Evolutionary conservation across 2,329 filamentous ascomycete species (phyloP).

Genomic region (Pseudogymnoascus sp.): DNA sequence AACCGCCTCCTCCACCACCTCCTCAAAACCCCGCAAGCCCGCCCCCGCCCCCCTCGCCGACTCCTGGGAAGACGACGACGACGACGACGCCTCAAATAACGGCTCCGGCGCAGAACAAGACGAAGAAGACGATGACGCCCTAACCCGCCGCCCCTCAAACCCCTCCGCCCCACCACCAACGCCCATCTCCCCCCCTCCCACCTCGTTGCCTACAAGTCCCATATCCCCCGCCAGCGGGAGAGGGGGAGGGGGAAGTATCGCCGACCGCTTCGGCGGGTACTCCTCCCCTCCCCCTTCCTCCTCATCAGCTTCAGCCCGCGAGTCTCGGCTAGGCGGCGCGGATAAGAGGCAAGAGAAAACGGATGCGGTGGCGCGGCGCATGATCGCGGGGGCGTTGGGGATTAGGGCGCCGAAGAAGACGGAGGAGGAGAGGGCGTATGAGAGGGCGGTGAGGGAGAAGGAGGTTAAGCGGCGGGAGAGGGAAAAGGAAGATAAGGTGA

Average conservation of each 20-base stretch:
- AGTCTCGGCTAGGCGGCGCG: constrained; percentile 16
- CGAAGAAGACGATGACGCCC: background rate
- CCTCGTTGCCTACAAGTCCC: constrained; percentile 20
- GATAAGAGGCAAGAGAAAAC: constrained; percentile 72
- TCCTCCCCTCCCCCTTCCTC: constrained; percentile 5
- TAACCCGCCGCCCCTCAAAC: constrained; percentile 21
- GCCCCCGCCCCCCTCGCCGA: constrained; percentile 38
- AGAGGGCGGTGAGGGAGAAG: constrained; percentile 72
- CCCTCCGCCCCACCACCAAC: constrained; percentile 57
- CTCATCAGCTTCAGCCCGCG: constrained; percentile 10
- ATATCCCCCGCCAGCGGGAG: background rate
- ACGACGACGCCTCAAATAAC: constrained; percentile 31
- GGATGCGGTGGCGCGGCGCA: constrained; percentile 76
- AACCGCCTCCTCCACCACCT: background rate
- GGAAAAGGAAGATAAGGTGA: constrained; percentile 56
- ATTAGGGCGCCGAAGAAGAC: constrained; percentile 73
- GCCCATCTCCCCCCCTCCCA: constrained; percentile 47
- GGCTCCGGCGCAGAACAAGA: constrained; percentile 22
- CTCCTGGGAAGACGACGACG: constrained; percentile 69
- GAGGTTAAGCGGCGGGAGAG: constrained; percentile 70
- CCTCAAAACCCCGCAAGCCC: background rate
- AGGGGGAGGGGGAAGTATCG: background rate
- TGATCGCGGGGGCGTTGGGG: constrained; percentile 86
- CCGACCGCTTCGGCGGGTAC: constrained; percentile 10
- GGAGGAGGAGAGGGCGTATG: constrained; percentile 82